A percentile compares a stretch with the other conserved stretches of the same genome.
Evolutionary conservation across 2,329 filamentous ascomycete genomes (phyloP).

Genomic region (Cordyceps cicadae): DNA sequence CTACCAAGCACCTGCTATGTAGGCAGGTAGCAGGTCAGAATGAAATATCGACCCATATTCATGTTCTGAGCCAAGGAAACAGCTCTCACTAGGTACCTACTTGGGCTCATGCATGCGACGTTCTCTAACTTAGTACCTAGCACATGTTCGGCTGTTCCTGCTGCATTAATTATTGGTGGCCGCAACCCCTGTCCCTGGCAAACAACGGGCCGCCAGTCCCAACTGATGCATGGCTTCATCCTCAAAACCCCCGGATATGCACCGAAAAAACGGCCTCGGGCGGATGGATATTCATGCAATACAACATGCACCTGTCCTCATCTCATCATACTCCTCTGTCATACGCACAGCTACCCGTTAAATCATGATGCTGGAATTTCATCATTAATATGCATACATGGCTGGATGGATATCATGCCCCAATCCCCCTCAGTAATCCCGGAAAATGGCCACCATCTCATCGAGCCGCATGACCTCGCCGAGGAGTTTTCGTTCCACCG

Average conservation of each 20-base stretch:
- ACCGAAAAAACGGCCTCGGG: no score
- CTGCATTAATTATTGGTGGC: background rate
- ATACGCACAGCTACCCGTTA: background rate
- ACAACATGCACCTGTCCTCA: background rate
- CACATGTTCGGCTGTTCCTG: background rate
- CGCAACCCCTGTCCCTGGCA: background rate
- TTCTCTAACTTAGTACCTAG: no score
- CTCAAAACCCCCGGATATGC: no score
- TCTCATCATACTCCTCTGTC: background rate
- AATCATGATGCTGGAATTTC: background rate
- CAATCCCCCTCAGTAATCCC: constrained; percentile 55
- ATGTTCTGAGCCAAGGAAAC: background rate
- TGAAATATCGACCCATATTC: no score
- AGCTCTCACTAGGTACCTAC: background rate
- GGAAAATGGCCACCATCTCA: constrained; percentile 71
- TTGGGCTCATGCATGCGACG: background rate
- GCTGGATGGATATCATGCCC: background rate
- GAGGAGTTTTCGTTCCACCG: constrained; percentile 64
- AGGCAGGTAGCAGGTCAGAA: no score
- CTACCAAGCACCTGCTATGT: no score
- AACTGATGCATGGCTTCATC: background rate
- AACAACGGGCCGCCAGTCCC: background rate
- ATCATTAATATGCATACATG: background rate
- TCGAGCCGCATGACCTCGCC: constrained; percentile 75
- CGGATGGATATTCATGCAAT: background rate